Base-by-base conservation (phyloP, 805 yeast species). In the Cyberlindnera euphorbiiphila region DNA sequence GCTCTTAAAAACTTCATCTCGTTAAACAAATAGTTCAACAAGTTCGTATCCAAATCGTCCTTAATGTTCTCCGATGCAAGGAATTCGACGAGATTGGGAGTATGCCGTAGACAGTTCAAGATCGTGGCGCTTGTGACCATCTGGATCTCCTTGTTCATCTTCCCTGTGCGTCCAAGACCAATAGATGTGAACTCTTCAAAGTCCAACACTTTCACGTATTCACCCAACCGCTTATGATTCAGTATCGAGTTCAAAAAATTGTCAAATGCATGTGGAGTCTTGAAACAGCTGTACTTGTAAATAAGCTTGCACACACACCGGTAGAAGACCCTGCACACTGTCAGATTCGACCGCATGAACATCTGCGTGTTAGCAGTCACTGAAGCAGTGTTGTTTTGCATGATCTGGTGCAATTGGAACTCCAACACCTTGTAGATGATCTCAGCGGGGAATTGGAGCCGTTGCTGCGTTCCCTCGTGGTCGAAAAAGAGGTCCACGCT, bases 101-200 rank as follows among this genome's bases (percentile, higher is more conserved):
- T 79, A 41, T 75, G 59, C 34, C 61, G 54, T 20, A 88, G 65
- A 40, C 86, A 85, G 16, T 74, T 66, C 31, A 74, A 59, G 17
- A 88, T 77, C 3, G 96, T 88, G 19, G 66, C 64, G 27, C 81
- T 69, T 0, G 96, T 88, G 27, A 88, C 86, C 85, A 85, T 85
- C 60, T 88, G 94, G 50, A 88, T 88, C 60, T 85, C 94, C 59
- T 76, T 81, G 62, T 85, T 89, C 95, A 88, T 88, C 49, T 81
- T 73, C 9, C 85, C 86, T 0, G 96, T 84, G 46, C 96, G 69
- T 3, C 96, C 96, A 32, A 88, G 68, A 0, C 96, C 96, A 33
- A 89, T 79, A 0, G 91, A 81, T 2, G 96, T 87, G 60, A 88
- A 82, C 49, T 85, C 91, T 53, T 85, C 84, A 52, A 88, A 89